These are phyloP conservation scores for Ganoderma sp. DNA, from an alignment of 1,284 basidiomycete genomes.

Conservation along the genomic window DNA sequence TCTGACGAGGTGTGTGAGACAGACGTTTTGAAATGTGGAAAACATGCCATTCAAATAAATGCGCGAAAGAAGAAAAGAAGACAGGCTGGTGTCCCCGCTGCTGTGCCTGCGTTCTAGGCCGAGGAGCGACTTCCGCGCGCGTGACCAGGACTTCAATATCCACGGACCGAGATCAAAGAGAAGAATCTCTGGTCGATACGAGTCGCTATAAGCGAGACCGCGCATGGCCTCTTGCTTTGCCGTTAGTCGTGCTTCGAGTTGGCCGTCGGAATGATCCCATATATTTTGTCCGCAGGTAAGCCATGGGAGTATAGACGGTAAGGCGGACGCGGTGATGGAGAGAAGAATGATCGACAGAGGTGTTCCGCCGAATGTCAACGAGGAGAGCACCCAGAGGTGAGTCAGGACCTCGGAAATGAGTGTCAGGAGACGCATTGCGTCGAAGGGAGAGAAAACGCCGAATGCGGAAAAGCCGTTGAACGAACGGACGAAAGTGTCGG, in stretches of 20 bases:
- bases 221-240: constrained; percentile 77
- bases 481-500: constrained; percentile 78
- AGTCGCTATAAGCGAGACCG: constrained; percentile 70
- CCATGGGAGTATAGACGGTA: constrained; percentile 62
- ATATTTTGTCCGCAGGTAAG: constrained; percentile 47
- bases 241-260: constrained; percentile 62
- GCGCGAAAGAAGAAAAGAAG: constrained; percentile 51
- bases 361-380: constrained; percentile 64
- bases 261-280: constrained; percentile 52
- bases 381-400: constrained; percentile 68
- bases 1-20: constrained; percentile 12
- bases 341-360: constrained; percentile 63
- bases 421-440: constrained; percentile 75
- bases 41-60: constrained; percentile 68
- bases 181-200: constrained; percentile 75
- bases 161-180: constrained; percentile 83
- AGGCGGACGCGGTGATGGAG: constrained; percentile 60
- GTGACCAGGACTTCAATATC: constrained; percentile 78
- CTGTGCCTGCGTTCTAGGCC: constrained; percentile 53
- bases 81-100: constrained; percentile 22
- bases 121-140: constrained; percentile 61
- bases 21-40: constrained; percentile 69
- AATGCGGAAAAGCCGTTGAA: constrained; percentile 71
- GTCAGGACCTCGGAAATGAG: constrained; percentile 72
- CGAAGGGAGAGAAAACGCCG: constrained; percentile 75